Base-by-base conservation (phyloP, 2,329 filamentous ascomycete genomes). In the Ascochyta fabae region DNA sequence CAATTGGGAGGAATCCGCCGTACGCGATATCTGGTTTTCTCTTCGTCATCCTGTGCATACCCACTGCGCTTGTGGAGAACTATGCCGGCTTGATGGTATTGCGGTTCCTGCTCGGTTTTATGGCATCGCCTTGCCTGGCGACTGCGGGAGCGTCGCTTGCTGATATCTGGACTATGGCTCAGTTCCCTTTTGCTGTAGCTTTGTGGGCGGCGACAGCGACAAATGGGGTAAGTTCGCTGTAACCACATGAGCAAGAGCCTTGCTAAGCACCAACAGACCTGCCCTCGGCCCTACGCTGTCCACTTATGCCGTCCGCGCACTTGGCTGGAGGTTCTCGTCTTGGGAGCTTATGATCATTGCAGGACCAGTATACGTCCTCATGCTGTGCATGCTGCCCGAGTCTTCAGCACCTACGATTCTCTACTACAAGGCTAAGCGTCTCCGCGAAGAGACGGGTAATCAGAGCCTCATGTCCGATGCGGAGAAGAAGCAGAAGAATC, bases 371-470 rank as follows among this genome's bases (percentile, higher is more conserved):
- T 94, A 88, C 83, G 56, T 90, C 15, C 71, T 93, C 56, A 91
- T 95, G 75, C 87, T 88, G 22, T 91, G 93, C 75, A 91, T 90
- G 23, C 86, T 96, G 1, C 91, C 91, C 3, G 92, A 96, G 76
- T 96, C 92, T 0, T 96, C 94, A 69, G 87, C 90, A 0, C 90
- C 91, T 0, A 44, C 83, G 83, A 69, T 71, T 6, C 52, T 72
- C 3, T 69, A 67, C 55, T 79, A 80, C 36, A 84, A 91, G n/a
- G 92, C 92, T 1, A 81, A 83, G 69, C 89, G 89, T 70, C 78
- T 94, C 54, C 84, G 91, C 45, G 85, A 88, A 71, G 74, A 85
- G 33, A 88, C 89, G 1, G 86, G 88, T 12, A 84, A 90, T 61
- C 56, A 76, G 2, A 83, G 83, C 56, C 87, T 89, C 68, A 88